Evolutionary conservation across 352 stramenopile species (phyloP).

Genomic region (Aphanomyces euteiches): DNA sequence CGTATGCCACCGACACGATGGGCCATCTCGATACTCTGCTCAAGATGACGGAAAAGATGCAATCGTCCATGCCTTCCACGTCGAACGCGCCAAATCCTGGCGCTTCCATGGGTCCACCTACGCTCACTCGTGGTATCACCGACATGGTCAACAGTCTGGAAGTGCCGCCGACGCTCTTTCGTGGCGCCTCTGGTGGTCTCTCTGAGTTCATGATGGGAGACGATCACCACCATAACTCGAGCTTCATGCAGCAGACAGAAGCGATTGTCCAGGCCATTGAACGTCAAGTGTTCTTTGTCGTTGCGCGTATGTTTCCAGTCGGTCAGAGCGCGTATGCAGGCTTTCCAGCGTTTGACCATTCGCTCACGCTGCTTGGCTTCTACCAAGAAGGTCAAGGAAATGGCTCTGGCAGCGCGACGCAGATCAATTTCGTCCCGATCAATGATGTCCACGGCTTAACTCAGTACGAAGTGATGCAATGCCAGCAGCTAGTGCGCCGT

Average conservation of each 20-base stretch:
- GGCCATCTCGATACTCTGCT: conserved; percentile 70
- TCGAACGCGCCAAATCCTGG: conserved; percentile 13
- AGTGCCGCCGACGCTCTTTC: conserved; percentile 61
- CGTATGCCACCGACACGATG: conserved; percentile 76
- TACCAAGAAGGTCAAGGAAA: conserved; percentile 71
- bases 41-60: conserved; percentile 55
- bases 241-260: conserved; percentile 42
- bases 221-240: conserved; percentile 54
- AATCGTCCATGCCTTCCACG: background rate
- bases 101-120: conserved; percentile 37
- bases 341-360: conserved; percentile 69
- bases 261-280: conserved; percentile 71
- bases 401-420: conserved; percentile 48
- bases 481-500: conserved; percentile 54
- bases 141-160: conserved; percentile 73
- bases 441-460: conserved; percentile 71
- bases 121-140: conserved; percentile 41
- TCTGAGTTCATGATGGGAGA: conserved; percentile 48
- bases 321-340: conserved; percentile 66
- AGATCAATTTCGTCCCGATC: conserved; percentile 77
- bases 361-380: conserved; percentile 71
- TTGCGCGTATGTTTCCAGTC: conserved; percentile 71
- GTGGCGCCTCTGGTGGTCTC: conserved; percentile 67
- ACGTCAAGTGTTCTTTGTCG: conserved; percentile 75
- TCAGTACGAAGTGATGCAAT: conserved; percentile 62